Conservation (phyloP, 192 early-diverging fungal genomes). For the Obelidium mucronatum region DNA sequence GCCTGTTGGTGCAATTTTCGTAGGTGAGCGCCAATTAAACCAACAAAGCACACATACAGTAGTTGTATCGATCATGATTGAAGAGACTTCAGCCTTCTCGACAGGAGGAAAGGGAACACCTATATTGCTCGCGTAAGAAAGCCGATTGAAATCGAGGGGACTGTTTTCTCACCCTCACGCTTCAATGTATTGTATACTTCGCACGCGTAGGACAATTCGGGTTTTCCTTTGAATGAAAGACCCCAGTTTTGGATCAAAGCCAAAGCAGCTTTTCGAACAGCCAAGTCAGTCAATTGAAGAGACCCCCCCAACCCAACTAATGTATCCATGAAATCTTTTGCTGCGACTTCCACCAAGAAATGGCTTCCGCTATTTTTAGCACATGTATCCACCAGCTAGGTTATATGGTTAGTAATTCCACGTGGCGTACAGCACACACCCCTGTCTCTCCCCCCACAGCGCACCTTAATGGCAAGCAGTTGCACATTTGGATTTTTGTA, state of each 20-base stretch:
- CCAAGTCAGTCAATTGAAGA: conserved; percentile 61
- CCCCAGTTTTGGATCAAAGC: conserved; percentile 92
- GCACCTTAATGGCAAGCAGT: conserved; percentile 80
- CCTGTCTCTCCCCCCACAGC: not conserved
- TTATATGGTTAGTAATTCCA: conserved; percentile 17
- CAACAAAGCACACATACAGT: conserved; percentile 62
- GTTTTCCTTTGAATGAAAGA: conserved; percentile 77
- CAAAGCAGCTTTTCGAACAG: conserved; percentile 80
- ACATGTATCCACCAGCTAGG: conserved; percentile 85
- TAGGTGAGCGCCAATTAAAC: not conserved
- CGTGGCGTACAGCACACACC: not conserved
- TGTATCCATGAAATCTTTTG: conserved; percentile 90
- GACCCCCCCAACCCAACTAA: conserved; percentile 68
- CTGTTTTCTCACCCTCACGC: conserved; percentile 62
- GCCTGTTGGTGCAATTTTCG: conserved; percentile 58
- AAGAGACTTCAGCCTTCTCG: conserved; percentile 64
- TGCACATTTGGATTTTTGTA: conserved; percentile 96
- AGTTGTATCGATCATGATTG: conserved; percentile 79
- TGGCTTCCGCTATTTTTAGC: conserved; percentile 93
- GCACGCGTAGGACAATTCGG: conserved; percentile 77
- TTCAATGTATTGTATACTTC: conserved; percentile 86
- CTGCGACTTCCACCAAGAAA: conserved; percentile 86
- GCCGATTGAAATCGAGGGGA: not conserved
- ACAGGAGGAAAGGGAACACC: conserved; percentile 79
- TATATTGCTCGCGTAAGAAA: conserved; percentile 25